phyloP scores from a whole-genome alignment of 2,329 filamentous ascomycete genomes.

The Byssothecium circinans region DNA sequence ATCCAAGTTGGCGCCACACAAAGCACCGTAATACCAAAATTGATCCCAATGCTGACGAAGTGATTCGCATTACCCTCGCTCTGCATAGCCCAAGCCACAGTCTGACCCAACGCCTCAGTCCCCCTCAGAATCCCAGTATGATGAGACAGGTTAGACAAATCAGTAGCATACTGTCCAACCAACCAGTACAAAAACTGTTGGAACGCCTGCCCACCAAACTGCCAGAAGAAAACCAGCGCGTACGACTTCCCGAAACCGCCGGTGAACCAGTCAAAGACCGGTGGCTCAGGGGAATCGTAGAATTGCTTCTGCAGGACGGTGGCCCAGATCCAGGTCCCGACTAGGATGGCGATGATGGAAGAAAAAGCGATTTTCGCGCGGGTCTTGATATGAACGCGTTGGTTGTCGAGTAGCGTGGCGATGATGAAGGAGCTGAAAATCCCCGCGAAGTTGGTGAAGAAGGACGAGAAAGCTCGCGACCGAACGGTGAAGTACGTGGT shows the following conservation, averaged over 20 bases:
- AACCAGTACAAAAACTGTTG: constrained; percentile 43
- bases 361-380: constrained; percentile 33
- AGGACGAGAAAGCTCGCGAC: constrained; percentile 37
- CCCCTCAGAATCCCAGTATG: constrained; percentile 41
- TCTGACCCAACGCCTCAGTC: constrained; percentile 39
- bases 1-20: constrained; percentile 40
- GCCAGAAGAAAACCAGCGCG: constrained; percentile 41
- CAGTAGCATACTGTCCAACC: constrained; percentile 40
- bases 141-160: constrained; percentile 35
- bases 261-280: constrained; percentile 38
- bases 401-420: constrained; percentile 36
- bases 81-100: constrained; percentile 43
- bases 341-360: constrained; percentile 32
- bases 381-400: constrained; percentile 37
- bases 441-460: constrained; percentile 43
- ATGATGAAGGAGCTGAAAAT: constrained; percentile 42
- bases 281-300: constrained; percentile 29
- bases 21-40: constrained; percentile 37
- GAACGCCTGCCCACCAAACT: constrained; percentile 41
- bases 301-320: constrained; percentile 36
- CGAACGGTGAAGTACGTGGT: constrained; percentile 42
- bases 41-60: constrained; percentile 41
- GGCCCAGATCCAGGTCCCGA: constrained; percentile 42
- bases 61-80: constrained; percentile 40
- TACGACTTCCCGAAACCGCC: constrained; percentile 39